Percentiles rank a stretch among this genome's conserved stretches.
Evolutionary conservation across 805 yeast genomes (phyloP).

Genomic region (Kodamaea kaohsiungensis): DNA sequence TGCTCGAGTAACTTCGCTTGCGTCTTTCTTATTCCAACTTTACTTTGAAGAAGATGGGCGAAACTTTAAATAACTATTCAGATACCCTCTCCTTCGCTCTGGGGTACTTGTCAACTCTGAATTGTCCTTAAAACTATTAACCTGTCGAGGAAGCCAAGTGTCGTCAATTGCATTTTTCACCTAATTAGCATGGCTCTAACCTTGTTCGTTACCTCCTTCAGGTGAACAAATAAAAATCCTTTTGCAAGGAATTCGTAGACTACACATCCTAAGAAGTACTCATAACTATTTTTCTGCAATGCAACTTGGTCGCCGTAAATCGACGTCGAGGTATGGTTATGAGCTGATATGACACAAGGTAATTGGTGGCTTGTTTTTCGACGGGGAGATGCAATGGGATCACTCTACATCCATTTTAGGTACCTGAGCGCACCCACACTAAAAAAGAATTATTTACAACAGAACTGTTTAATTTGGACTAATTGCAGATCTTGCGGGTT

Average conservation of each 20-base stretch:
- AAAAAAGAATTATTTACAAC: background rate
- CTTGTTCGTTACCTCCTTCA: background rate
- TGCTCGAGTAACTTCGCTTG: background rate
- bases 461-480: background rate
- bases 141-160: too few relatives aligned
- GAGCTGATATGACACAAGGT: background rate
- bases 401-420: background rate
- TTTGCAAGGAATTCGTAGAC: too few relatives aligned
- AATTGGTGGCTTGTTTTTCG: background rate
- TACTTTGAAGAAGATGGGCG: background rate
- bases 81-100: too few relatives aligned
- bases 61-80: too few relatives aligned
- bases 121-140: too few relatives aligned
- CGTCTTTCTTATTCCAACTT: background rate
- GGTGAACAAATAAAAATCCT: too few relatives aligned
- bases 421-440: background rate
- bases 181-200: background rate
- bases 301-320: background rate
- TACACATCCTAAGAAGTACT: too few relatives aligned
- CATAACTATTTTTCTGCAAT: too few relatives aligned
- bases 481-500: background rate
- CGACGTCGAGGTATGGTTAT: background rate
- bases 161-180: too few relatives aligned
- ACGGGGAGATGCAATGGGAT: background rate
- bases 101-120: too few relatives aligned